Conservation (phyloP, 495 filamentous ascomycete genomes). For the Aspergillus haitiensis region DNA sequence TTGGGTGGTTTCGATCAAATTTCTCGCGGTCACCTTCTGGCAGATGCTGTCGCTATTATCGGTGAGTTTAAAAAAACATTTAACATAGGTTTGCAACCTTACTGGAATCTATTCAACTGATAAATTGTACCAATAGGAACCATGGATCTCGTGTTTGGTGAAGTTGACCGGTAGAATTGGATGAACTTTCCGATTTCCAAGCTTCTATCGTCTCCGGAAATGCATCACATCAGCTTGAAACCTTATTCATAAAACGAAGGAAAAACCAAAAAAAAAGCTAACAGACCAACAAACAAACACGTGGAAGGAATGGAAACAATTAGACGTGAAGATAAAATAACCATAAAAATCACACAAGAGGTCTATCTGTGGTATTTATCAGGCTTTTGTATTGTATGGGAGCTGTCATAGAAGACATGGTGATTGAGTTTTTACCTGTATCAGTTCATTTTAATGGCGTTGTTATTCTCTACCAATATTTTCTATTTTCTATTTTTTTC, state of each 20-base stretch:
- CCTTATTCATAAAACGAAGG: slow-evolving; percentile 8
- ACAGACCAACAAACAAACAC: no score
- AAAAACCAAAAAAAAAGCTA: slow-evolving; percentile 21
- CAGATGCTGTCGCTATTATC: slow-evolving; percentile 96
- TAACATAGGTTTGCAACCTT: neutral
- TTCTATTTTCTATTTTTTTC: slow-evolving; percentile 5
- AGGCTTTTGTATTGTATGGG: slow-evolving; percentile 1
- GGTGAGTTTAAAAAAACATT: slow-evolving; percentile 48
- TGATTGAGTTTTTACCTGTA: slow-evolving; percentile 19
- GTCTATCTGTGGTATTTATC: neutral
- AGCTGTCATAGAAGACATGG: slow-evolving; percentile 16
- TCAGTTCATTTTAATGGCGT: slow-evolving; percentile 29
- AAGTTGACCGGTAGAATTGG: slow-evolving; percentile 61
- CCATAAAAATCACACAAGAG: neutral
- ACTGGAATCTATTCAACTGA: no score
- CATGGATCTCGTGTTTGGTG: slow-evolving; percentile 83
- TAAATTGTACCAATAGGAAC: slow-evolving; percentile 46
- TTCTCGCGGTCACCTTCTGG: slow-evolving; percentile 84
- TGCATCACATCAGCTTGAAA: slow-evolving; percentile 18
- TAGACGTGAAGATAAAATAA: slow-evolving; percentile 7
- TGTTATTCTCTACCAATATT: slow-evolving; percentile 19
- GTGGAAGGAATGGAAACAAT: neutral
- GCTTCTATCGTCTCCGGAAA: slow-evolving; percentile 9
- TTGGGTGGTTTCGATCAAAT: slow-evolving; percentile 92
- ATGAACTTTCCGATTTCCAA: slow-evolving; percentile 10